Conservation (phyloP, 495 filamentous ascomycete genomes). For the Pseudevernia furfuracea region DNA sequence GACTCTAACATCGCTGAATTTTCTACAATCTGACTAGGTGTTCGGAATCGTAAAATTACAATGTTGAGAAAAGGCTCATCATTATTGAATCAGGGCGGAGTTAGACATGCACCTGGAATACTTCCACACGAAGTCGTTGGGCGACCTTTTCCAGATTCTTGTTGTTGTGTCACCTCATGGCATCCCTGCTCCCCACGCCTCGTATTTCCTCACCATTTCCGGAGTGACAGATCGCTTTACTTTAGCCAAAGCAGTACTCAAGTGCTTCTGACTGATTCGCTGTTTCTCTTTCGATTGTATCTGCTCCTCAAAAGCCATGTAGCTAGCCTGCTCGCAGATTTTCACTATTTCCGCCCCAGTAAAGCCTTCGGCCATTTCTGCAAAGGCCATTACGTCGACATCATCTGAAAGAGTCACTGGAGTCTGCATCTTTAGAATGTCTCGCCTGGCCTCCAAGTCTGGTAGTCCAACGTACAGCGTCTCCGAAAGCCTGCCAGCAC, state of each 20-base stretch:
- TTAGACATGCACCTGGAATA: not conserved
- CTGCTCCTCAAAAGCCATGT: slow-evolving; percentile 51
- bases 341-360: slow-evolving; percentile 84
- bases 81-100: not conserved
- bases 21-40: too few species aligned
- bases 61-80: not conserved
- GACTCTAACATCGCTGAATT: too few species aligned
- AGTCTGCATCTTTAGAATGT: slow-evolving; percentile 65
- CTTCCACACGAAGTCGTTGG: not conserved
- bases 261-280: slow-evolving; percentile 52
- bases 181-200: slow-evolving; percentile 36
- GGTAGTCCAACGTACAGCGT: slow-evolving; percentile 88
- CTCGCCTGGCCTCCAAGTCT: slow-evolving; percentile 61
- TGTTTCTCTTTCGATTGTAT: slow-evolving; percentile 40
- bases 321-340: slow-evolving; percentile 63
- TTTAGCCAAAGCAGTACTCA: slow-evolving; percentile 53
- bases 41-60: not conserved
- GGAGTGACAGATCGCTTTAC: slow-evolving; percentile 62
- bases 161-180: not conserved
- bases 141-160: not conserved
- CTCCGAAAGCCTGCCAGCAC: slow-evolving; percentile 81
- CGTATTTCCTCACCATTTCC: slow-evolving; percentile 58
- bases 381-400: slow-evolving; percentile 58
- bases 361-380: slow-evolving; percentile 67
- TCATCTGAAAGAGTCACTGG: slow-evolving; percentile 55